Percentiles rank a stretch among this genome's conserved stretches.
These are phyloP conservation scores for Geotrichum reessii DNA, from an alignment of 1,139 yeast genomes.

Conservation along the genomic window DNA sequence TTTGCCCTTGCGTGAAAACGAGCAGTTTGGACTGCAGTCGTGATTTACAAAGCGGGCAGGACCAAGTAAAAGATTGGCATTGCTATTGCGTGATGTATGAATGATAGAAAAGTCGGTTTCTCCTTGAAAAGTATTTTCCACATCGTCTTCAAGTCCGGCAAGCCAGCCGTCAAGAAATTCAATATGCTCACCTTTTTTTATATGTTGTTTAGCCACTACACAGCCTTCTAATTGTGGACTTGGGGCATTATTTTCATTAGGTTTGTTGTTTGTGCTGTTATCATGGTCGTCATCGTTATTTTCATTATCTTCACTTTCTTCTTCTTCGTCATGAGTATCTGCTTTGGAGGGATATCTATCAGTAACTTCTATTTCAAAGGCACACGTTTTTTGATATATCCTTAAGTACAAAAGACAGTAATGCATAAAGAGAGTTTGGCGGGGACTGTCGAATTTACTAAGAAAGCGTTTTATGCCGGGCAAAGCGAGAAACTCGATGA, in stretches of 20 bases:
- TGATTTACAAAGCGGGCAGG: constrained; percentile 48
- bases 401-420: constrained; percentile 39
- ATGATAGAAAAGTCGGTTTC: constrained; percentile 41
- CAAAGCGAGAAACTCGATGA: constrained; percentile 30
- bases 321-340: constrained; percentile 26
- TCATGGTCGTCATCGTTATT: constrained; percentile 2
- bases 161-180: constrained; percentile 36
- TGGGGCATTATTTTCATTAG: constrained; percentile 18
- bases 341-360: constrained; percentile 35
- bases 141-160: constrained; percentile 39
- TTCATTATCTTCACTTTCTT: constrained; percentile 9
- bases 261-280: not conserved
- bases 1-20: constrained; percentile 33
- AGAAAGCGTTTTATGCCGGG: constrained; percentile 33
- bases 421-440: constrained; percentile 35
- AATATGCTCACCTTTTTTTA: constrained; percentile 36
- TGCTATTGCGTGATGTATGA: constrained; percentile 33
- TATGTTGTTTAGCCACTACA: constrained; percentile 37
- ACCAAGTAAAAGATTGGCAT: constrained; percentile 43
- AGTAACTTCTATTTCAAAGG: constrained; percentile 42
- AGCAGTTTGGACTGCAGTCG: constrained; percentile 43
- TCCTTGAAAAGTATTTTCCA: constrained; percentile 33
- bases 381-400: constrained; percentile 38
- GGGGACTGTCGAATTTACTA: constrained; percentile 27
- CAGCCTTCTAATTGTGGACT: constrained; percentile 36